These are phyloP conservation scores for Eurotiales sp. DNA, from an alignment of 2,329 filamentous ascomycete genomes.

Conservation along the genomic window DNA sequence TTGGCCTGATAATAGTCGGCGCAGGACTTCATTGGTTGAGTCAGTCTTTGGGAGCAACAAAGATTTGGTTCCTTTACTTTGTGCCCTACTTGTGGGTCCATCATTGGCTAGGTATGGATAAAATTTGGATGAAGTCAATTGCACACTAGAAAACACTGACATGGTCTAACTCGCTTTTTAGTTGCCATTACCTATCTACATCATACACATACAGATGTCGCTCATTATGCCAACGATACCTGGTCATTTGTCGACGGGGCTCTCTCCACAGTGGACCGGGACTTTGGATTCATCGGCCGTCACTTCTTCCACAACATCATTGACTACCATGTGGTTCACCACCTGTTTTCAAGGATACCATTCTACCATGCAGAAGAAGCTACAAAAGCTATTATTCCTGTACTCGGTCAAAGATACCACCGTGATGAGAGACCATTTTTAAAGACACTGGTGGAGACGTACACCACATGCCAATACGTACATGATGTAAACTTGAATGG, in stretches of 20 bases:
- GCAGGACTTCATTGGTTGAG: conserved; percentile 51
- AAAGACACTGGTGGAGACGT: background rate
- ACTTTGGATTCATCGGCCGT: conserved; percentile 9
- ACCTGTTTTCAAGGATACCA: conserved; percentile 4
- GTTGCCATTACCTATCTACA: conserved; percentile 13
- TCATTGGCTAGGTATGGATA: conserved; percentile 60
- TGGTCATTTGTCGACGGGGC: conserved; percentile 6
- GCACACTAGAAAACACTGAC: background rate
- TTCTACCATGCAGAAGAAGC: conserved; percentile 2
- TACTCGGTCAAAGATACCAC: background rate
- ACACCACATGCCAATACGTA: background rate
- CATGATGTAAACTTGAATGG: background rate
- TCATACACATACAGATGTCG: conserved; percentile 2
- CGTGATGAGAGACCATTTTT: background rate
- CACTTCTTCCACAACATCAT: conserved; percentile 11
- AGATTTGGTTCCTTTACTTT: conserved; percentile 57
- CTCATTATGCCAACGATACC: background rate
- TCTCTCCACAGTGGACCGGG: conserved; percentile 1
- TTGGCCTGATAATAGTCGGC: conserved; percentile 55
- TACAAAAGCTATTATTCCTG: conserved; percentile 4
- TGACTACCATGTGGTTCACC: conserved; percentile 7
- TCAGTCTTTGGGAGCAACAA: conserved; percentile 54
- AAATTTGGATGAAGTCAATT: conserved; percentile 22
- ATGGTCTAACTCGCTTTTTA: background rate
- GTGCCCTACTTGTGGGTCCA: conserved; percentile 68